Evolutionary conservation across 176 grass and related monocot genomes (phyloP).

Genomic region (Lolium perenne): DNA sequence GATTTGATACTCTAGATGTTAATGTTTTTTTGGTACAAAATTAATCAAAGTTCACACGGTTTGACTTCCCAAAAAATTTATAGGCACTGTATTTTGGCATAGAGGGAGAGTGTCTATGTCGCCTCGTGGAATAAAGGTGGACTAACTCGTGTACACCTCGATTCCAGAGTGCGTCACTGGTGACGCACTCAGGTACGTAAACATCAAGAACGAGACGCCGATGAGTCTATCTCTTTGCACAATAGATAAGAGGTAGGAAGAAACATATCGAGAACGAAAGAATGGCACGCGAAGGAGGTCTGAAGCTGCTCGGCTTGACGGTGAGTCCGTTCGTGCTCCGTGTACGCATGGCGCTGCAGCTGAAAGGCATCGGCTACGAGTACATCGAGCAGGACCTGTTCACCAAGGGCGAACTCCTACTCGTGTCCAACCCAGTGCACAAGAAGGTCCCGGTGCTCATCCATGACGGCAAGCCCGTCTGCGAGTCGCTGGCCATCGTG

Average conservation of each 20-base stretch:
- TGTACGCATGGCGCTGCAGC: background rate
- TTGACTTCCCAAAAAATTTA: too few relatives aligned
- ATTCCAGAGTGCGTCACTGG: background rate
- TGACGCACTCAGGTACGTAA: background rate
- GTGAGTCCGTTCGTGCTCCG: background rate
- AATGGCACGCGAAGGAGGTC: background rate
- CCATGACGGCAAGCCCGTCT: conserved; percentile 48
- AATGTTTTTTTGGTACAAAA: too few relatives aligned
- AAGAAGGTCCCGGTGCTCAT: conserved; percentile 64
- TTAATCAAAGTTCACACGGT: too few relatives aligned
- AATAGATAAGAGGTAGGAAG: background rate
- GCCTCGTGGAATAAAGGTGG: too few relatives aligned
- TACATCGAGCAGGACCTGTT: conserved; percentile 36
- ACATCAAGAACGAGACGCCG: background rate
- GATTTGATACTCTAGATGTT: too few relatives aligned
- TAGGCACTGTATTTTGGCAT: too few relatives aligned
- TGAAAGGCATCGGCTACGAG: conserved; percentile 27
- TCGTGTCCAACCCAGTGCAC: conserved; percentile 59
- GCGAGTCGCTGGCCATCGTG: conserved; percentile 53
- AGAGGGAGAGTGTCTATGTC: too few relatives aligned
- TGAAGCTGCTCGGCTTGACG: background rate
- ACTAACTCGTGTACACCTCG: background rate
- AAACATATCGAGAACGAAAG: background rate
- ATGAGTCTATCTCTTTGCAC: background rate
- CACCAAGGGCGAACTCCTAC: conserved; percentile 54